Conservation (phyloP, 768 basidiomycete species). For the Lactarius hengduanensis region DNA sequence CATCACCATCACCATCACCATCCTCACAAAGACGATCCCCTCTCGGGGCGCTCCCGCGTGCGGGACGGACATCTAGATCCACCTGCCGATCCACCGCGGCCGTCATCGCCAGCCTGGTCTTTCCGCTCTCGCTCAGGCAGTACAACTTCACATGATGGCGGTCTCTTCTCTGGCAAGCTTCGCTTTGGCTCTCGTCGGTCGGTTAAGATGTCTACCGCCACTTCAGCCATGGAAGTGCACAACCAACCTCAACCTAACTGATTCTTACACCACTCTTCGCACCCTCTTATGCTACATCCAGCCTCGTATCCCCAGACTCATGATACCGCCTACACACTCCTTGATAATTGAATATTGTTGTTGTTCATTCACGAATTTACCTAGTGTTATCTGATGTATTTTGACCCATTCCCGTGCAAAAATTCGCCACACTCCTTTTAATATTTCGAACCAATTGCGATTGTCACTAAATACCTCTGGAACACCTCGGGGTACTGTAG, state of each 20-base stretch:
- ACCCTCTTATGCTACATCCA: slow-evolving; percentile 5
- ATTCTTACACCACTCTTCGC: slow-evolving; percentile 1
- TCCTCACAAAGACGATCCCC: slow-evolving; percentile 33
- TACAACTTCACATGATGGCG: slow-evolving; percentile 62
- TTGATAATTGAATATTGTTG: slow-evolving; percentile 28
- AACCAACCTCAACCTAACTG: slow-evolving; percentile 7
- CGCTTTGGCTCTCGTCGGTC: slow-evolving; percentile 74
- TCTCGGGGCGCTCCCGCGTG: slow-evolving; percentile 38
- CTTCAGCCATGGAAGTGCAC: slow-evolving; percentile 24
- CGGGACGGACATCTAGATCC: slow-evolving; percentile 55
- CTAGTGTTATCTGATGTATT: slow-evolving; percentile 23
- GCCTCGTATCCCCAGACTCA: slow-evolving; percentile 10
- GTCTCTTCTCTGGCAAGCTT: slow-evolving; percentile 69
- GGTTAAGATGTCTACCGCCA: slow-evolving; percentile 36
- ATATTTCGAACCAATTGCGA: slow-evolving; percentile 8
- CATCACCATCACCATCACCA: slow-evolving; percentile 52
- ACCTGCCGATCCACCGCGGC: slow-evolving; percentile 51
- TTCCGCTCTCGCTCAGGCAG: slow-evolving; percentile 82
- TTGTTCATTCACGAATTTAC: slow-evolving; percentile 26
- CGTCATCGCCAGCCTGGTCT: slow-evolving; percentile 81
- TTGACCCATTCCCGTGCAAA: slow-evolving; percentile 11
- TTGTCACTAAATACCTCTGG: slow-evolving; percentile 9
- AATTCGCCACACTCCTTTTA: slow-evolving; percentile 19
- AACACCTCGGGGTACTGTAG: neutral
- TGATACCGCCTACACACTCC: slow-evolving; percentile 26